Conservation (phyloP, 805 yeast species). For the Metahyphopichia silvanorum region DNA sequence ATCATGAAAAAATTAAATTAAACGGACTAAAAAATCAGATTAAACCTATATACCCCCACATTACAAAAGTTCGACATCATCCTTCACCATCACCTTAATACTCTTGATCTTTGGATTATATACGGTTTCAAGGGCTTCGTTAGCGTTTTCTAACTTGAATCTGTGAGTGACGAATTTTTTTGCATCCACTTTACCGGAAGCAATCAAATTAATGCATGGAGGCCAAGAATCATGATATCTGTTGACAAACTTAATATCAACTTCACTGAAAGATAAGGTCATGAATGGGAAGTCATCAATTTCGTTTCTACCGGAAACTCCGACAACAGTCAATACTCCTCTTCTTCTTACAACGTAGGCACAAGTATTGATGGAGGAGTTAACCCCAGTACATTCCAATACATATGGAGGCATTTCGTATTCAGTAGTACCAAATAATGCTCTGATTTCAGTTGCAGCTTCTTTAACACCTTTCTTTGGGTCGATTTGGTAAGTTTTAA, state of each 20-base stretch:
- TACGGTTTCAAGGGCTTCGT: conserved; percentile 36
- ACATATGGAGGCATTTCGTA: conserved; percentile 20
- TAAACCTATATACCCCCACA: neutral
- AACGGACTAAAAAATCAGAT: too few relatives aligned
- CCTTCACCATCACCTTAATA: conserved; percentile 4
- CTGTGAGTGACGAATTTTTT: conserved; percentile 47
- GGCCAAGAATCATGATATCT: conserved; percentile 59
- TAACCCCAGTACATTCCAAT: conserved; percentile 56
- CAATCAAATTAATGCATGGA: conserved; percentile 47
- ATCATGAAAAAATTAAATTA: too few relatives aligned
- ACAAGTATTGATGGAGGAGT: conserved; percentile 44
- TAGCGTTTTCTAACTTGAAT: conserved; percentile 45
- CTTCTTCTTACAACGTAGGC: conserved; percentile 46
- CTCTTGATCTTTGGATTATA: conserved; percentile 2
- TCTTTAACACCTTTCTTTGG: conserved; percentile 25
- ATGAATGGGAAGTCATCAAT: conserved; percentile 51
- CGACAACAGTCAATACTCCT: conserved; percentile 47
- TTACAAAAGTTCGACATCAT: conserved; percentile 3
- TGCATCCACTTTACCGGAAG: conserved; percentile 15
- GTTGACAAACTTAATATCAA: conserved; percentile 49
- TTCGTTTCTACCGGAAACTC: conserved; percentile 45
- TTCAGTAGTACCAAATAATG: conserved; percentile 32
- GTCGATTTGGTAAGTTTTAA: conserved; percentile 42
- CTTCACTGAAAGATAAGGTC: conserved; percentile 52
- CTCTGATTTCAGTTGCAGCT: conserved; percentile 36